Percentiles rank a stretch among this genome's conserved stretches.
phyloP scores from a whole-genome alignment of 257 asterid species.

The Parsonsia alboflavescens region DNA sequence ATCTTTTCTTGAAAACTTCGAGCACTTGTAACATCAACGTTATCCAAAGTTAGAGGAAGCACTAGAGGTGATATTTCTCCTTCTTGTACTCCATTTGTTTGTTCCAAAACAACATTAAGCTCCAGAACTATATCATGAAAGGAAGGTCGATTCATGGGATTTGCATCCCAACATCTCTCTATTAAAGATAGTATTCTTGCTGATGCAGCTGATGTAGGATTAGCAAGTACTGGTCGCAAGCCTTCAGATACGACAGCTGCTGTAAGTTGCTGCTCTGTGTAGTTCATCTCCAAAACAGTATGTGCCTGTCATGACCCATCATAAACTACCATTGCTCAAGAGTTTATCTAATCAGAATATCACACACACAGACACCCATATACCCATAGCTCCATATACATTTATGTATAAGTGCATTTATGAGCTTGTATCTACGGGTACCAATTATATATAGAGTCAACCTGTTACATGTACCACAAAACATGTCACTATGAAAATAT shows the following conservation, averaged over 20 bases:
- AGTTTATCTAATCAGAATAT: conserved; percentile 4
- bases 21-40: conserved; percentile 20
- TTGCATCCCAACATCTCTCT: conserved; percentile 70
- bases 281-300: conserved; percentile 95
- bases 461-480: neutral
- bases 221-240: conserved; percentile 78
- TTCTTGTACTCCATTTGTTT: conserved; percentile 21
- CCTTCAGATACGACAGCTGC: conserved; percentile 82
- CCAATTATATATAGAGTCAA: neutral
- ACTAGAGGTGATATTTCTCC: conserved; percentile 18
- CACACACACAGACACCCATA: neutral
- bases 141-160: conserved; percentile 69
- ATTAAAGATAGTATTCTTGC: conserved; percentile 53
- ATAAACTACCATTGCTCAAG: conserved; percentile 10
- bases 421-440: neutral
- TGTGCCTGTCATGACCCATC: conserved; percentile 58
- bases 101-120: conserved; percentile 43
- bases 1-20: conserved; percentile 53
- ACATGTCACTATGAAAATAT: neutral
- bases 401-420: neutral
- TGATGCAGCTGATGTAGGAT: conserved; percentile 44
- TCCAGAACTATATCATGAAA: conserved; percentile 61
- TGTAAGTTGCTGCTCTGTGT: conserved; percentile 86
- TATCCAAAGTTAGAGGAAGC: conserved; percentile 22
- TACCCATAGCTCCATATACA: neutral